Evolutionary conservation across 139 green algal genomes (phyloP), one percentile per base, ranked within the genome.

Genomic region (Parachlorella kessleri): DNA sequence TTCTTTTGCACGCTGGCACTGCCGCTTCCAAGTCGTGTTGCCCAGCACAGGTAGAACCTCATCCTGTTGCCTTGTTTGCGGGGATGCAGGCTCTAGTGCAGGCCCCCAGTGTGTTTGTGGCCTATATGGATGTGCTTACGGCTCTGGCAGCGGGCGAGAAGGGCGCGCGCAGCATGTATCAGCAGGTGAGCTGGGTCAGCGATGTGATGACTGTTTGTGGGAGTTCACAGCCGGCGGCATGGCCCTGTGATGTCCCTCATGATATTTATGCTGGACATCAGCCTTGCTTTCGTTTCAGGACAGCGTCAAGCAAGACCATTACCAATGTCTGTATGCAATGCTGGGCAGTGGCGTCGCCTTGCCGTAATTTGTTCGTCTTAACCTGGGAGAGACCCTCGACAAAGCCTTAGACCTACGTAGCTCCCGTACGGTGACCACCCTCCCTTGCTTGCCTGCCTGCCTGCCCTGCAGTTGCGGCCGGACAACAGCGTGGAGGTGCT

Each of bases 91-190:
- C n/a, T n/a, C n/a, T n/a, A n/a, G 21, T 59, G 14, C 48, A 59
- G 14, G 73, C 74, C 28, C 80, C 83, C 23, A 41, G 72, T n/a
- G 64, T 84, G 36, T 71, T 89, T 24, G 84, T 93, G 66, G 88
- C 84, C 6, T 93, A 93, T 66, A 74, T 96, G 66, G 81, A 84
- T 33, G 80, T 96, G 24, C 86, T 95, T 83, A 83, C 81, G 21
- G 81, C 87, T 0, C 81, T 96, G 53, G 90, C 90, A 1, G 21
- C 53, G 24, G 85, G 81, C 1, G 81, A 91, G 26, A 73, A 85
- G 28, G 92, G 91, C 38, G 88, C 83, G 4, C 48, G 81, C 24
- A 68, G 18, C 33, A 84, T 86, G 41, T 86, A 77, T 42, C 6
- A 38, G 40, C 66, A 81, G 73, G 73, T 73, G 54, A 48, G 72